Evolutionary conservation across 352 stramenopile genomes (phyloP).

Genomic region (Phytophthora crassamura): DNA sequence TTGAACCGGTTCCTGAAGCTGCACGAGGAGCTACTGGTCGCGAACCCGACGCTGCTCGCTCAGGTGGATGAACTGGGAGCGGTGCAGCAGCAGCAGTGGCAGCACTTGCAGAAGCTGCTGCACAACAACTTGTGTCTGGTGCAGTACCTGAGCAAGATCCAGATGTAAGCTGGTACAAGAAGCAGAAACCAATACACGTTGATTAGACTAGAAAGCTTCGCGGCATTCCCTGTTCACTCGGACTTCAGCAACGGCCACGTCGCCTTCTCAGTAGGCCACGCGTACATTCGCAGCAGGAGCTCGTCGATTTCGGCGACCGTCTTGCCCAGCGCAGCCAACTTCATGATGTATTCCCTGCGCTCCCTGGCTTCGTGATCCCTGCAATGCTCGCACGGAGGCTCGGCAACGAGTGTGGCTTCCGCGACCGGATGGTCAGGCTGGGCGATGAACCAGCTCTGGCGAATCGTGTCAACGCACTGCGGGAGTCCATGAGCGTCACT

Average conservation of each 20-base stretch:
- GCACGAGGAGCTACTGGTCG: constrained; percentile 77
- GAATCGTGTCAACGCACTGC: constrained; percentile 33
- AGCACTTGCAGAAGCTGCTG: constrained; percentile 80
- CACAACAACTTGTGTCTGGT: constrained; percentile 90
- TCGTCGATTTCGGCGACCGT: constrained; percentile 32
- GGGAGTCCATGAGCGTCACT: constrained; percentile 19
- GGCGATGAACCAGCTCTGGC: constrained; percentile 24
- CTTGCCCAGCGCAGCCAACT: constrained; percentile 30
- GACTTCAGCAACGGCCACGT: constrained; percentile 17
- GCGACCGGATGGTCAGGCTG: constrained; percentile 5
- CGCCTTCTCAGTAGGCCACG: constrained; percentile 10
- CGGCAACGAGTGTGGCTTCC: background rate
- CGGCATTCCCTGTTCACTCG: constrained; percentile 1
- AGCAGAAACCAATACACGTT: constrained; percentile 33
- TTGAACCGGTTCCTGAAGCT: constrained; percentile 89
- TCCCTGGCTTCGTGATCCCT: constrained; percentile 18
- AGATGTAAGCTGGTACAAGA: constrained; percentile 67
- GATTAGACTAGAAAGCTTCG: constrained; percentile 19
- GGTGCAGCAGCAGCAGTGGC: constrained; percentile 80
- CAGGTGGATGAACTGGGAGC: constrained; percentile 62
- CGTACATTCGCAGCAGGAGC: constrained; percentile 34
- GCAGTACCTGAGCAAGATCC: constrained; percentile 89
- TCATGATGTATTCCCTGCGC: constrained; percentile 30
- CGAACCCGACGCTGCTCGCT: constrained; percentile 54
- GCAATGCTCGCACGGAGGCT: constrained; percentile 14